phyloP scores from a whole-genome alignment of 441 rosid genomes.

The Cnidoscolus chayamansa region DNA sequence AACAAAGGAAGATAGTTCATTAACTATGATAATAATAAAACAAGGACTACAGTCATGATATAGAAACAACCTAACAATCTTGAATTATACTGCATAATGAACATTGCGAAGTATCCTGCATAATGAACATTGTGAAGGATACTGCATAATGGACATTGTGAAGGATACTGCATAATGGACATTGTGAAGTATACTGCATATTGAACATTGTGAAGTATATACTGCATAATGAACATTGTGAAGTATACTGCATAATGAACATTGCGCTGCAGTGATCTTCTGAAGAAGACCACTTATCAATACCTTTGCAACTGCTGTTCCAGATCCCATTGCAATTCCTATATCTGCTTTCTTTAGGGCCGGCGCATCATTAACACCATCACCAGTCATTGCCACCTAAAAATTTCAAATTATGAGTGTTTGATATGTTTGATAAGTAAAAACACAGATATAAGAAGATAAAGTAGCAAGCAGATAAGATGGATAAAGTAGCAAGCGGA shows the following conservation, averaged over 20 bases:
- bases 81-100: not conserved
- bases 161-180: too few relatives aligned
- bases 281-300: slow-evolving; percentile 12
- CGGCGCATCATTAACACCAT: slow-evolving; percentile 99
- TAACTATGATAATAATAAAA: not conserved
- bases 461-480: not conserved
- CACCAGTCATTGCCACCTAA: slow-evolving; percentile 99
- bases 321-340: slow-evolving; percentile 99
- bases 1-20: slow-evolving; percentile 7
- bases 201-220: not conserved
- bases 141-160: too few relatives aligned
- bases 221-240: not conserved
- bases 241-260: not conserved
- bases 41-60: not conserved
- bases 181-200: not conserved
- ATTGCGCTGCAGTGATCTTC: not conserved
- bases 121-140: too few relatives aligned
- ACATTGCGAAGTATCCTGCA: not conserved
- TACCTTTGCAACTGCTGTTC: slow-evolving; percentile 99
- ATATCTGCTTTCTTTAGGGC: slow-evolving; percentile 97
- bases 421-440: slow-evolving; percentile 12
- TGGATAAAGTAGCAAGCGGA: not conserved
- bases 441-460: not conserved
- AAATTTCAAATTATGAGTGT: slow-evolving; percentile 18
- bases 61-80: not conserved